These are phyloP conservation scores for Diplodia intermedia DNA, from an alignment of 2,329 filamentous ascomycete species.

Conservation along the genomic window DNA sequence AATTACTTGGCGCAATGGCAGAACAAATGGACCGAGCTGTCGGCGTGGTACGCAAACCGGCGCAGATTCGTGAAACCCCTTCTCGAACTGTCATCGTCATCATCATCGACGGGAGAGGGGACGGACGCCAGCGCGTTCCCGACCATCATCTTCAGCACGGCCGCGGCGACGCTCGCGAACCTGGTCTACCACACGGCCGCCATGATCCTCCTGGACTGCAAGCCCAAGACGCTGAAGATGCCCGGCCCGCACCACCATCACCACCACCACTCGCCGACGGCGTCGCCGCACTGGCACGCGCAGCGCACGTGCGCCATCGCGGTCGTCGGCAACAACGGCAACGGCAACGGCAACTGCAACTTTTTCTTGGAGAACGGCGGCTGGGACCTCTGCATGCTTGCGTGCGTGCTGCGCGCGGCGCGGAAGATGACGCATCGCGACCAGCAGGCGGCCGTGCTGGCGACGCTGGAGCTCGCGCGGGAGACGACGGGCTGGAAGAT, in stretches of 20 bases:
- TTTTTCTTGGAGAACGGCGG: background rate
- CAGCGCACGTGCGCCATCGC: slow-evolving; percentile 59
- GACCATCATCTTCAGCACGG: slow-evolving; percentile 56
- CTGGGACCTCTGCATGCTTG: slow-evolving; percentile 59
- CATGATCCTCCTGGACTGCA: slow-evolving; percentile 59
- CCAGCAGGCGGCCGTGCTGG: slow-evolving; percentile 55
- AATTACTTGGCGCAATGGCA: slow-evolving; percentile 39
- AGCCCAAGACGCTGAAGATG: slow-evolving; percentile 54
- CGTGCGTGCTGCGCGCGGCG: slow-evolving; percentile 56
- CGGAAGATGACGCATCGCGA: slow-evolving; percentile 57
- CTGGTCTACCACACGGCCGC: slow-evolving; percentile 65
- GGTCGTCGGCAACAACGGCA: slow-evolving; percentile 52
- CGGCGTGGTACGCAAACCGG: slow-evolving; percentile 38
- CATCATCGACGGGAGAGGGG: slow-evolving; percentile 25
- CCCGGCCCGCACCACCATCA: slow-evolving; percentile 35
- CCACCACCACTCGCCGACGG: slow-evolving; percentile 42
- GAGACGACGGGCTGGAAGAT: slow-evolving; percentile 54
- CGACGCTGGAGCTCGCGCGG: slow-evolving; percentile 49
- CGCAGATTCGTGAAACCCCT: slow-evolving; percentile 42
- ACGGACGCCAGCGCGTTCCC: slow-evolving; percentile 41
- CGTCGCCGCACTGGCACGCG: slow-evolving; percentile 58
- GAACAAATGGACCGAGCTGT: slow-evolving; percentile 35
- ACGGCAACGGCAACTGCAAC: slow-evolving; percentile 37
- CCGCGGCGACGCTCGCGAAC: slow-evolving; percentile 55
- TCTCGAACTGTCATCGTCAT: slow-evolving; percentile 41